A percentile compares a stretch with the other conserved stretches of the same genome.
Evolutionary conservation across 2,329 filamentous ascomycete genomes (phyloP).

Genomic region (Cladophialophora bantiana): DNA sequence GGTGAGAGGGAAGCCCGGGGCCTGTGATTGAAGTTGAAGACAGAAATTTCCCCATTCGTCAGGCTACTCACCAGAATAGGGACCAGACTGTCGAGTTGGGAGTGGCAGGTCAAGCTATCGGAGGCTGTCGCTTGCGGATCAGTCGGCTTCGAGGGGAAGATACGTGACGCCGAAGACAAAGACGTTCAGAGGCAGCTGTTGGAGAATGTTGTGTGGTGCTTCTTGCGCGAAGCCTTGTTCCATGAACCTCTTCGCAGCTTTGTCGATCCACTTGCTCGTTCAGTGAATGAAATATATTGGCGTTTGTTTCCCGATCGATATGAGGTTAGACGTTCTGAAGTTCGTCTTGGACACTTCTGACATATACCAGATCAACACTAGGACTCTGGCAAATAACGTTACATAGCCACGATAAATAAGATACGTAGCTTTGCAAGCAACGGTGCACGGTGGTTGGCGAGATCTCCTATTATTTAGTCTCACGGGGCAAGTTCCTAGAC

Average conservation of each 20-base stretch:
- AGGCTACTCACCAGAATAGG: neutral
- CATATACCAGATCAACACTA: too few relatives aligned
- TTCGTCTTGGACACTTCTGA: too few relatives aligned
- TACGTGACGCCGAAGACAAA: neutral
- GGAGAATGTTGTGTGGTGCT: neutral
- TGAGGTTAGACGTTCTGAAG: too few relatives aligned
- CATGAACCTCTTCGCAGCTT: neutral
- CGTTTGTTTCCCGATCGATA: too few relatives aligned
- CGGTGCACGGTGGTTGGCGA: neutral
- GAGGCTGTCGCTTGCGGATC: neutral
- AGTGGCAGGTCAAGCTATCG: neutral
- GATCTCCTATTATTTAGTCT: neutral
- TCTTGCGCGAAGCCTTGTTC: neutral
- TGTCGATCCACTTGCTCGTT: neutral
- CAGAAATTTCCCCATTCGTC: neutral
- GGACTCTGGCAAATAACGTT: too few relatives aligned
- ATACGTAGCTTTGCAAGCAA: neutral
- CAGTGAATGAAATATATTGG: constrained; percentile 39
- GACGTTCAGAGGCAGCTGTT: neutral
- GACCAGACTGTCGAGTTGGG: neutral
- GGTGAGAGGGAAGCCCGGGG: too few relatives aligned
- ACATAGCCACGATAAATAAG: neutral
- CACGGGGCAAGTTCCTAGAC: neutral
- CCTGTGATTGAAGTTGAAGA: too few relatives aligned
- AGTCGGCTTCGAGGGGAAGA: neutral